Percentiles rank a stretch among this genome's conserved stretches.
Conservation (phyloP, 1,284 basidiomycete species). For the Cryptococcus wingfieldii region DNA sequence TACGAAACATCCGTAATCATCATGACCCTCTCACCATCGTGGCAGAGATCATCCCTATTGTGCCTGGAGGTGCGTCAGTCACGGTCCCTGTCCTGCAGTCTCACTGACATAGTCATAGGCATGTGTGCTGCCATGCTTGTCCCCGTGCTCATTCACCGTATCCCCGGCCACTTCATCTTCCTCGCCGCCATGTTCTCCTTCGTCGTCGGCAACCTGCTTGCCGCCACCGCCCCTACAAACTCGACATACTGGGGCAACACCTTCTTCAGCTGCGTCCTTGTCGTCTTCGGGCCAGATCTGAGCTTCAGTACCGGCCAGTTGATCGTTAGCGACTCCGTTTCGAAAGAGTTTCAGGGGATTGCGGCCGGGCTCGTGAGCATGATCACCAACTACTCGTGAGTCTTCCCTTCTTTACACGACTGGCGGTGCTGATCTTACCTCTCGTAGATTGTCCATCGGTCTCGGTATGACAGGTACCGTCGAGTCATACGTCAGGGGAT, state of each 20-base stretch:
- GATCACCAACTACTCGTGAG: conserved; percentile 22
- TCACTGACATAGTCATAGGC: conserved; percentile 10
- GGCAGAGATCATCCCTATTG: conserved; percentile 22
- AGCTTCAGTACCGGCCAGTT: background rate
- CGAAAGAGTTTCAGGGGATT: conserved; percentile 20
- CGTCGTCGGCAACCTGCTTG: conserved; percentile 22
- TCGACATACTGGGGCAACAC: conserved; percentile 25
- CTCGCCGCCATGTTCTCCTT: conserved; percentile 29
- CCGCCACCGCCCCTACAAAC: conserved; percentile 14
- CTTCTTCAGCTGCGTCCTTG: conserved; percentile 16
- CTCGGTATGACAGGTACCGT: conserved; percentile 20
- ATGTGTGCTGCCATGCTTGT: conserved; percentile 22
- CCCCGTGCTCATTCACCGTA: conserved; percentile 21
- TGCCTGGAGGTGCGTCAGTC: conserved; percentile 3
- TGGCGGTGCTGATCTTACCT: background rate
- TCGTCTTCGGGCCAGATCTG: conserved; percentile 21
- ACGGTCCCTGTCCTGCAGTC: background rate
- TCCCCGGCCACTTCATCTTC: conserved; percentile 24
- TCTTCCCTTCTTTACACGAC: background rate
- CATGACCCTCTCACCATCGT: conserved; percentile 18
- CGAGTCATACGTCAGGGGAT: conserved; percentile 12
- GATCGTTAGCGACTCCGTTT: conserved; percentile 24
- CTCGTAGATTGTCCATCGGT: conserved; percentile 16
- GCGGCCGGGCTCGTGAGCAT: conserved; percentile 23
- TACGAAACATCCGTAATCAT: conserved; percentile 22